These are phyloP conservation scores for Massariosphaeria phaeospora DNA, from an alignment of 495 filamentous ascomycete species.

Conservation along the genomic window DNA sequence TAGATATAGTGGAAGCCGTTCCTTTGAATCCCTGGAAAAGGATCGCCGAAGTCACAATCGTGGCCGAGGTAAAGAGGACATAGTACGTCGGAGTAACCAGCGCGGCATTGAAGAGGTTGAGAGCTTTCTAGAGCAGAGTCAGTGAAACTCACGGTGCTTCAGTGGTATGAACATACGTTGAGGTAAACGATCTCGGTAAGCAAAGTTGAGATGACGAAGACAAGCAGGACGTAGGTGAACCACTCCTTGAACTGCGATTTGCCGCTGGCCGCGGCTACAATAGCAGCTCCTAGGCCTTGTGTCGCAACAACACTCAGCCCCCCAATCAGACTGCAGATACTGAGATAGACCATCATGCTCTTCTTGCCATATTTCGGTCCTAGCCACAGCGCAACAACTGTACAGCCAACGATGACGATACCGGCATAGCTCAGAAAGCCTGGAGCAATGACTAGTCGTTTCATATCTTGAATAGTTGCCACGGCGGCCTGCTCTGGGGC, in stretches of 20 bases:
- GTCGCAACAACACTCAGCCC: slow-evolving; percentile 93
- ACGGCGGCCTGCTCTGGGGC: slow-evolving; percentile 82
- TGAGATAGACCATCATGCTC: slow-evolving; percentile 96
- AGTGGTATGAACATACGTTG: slow-evolving; percentile 63
- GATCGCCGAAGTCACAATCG: slow-evolving; percentile 87
- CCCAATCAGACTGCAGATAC: slow-evolving; percentile 90
- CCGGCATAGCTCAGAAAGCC: slow-evolving; percentile 84
- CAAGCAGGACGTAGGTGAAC: slow-evolving; percentile 89
- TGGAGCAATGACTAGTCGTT: slow-evolving; percentile 78
- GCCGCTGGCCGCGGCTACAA: slow-evolving; percentile 78
- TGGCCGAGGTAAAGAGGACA: slow-evolving; percentile 92
- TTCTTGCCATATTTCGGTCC: slow-evolving; percentile 90
- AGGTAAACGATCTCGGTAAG: slow-evolving; percentile 91
- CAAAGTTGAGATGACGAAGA: slow-evolving; percentile 82
- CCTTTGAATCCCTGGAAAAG: slow-evolving; percentile 95
- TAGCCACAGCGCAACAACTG: slow-evolving; percentile 72
- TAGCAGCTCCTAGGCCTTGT: slow-evolving; percentile 87
- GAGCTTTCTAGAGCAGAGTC: slow-evolving; percentile 73
- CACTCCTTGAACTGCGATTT: slow-evolving; percentile 89
- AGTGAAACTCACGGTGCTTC: slow-evolving; percentile 18
- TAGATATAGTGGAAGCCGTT: slow-evolving; percentile 70
- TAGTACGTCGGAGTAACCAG: slow-evolving; percentile 98
- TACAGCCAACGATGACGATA: slow-evolving; percentile 67
- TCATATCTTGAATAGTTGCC: slow-evolving; percentile 86
- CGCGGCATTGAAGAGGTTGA: slow-evolving; percentile 95